Percentiles rank a stretch among this genome's conserved stretches.
Evolutionary conservation across 768 basidiomycete species (phyloP).

Genomic region (Tricholoma flavovirens): DNA sequence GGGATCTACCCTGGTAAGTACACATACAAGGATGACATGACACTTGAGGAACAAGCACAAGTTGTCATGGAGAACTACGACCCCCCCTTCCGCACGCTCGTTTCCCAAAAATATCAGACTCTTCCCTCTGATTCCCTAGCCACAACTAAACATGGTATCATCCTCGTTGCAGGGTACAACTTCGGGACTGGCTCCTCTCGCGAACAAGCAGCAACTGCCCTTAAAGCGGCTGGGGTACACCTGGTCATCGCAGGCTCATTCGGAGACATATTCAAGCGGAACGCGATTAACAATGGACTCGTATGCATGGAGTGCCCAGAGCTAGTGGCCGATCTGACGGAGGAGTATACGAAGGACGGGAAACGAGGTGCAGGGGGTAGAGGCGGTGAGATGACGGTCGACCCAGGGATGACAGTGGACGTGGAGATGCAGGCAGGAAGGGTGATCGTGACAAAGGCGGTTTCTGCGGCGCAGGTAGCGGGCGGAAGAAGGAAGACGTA

Average conservation of each 20-base stretch:
- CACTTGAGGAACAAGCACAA: constrained; percentile 87
- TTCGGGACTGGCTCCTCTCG: constrained; percentile 98
- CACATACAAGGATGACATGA: constrained; percentile 99
- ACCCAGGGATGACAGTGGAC: constrained; percentile 57
- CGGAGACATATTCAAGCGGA: constrained; percentile 98
- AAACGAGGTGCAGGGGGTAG: constrained; percentile 72
- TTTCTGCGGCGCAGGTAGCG: constrained; percentile 13
- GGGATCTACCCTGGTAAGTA: constrained; percentile 99
- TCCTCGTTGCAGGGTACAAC: constrained; percentile 93
- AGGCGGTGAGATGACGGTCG: constrained; percentile 80
- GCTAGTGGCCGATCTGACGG: constrained; percentile 80
- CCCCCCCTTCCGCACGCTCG: constrained; percentile 70
- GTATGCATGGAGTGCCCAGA: constrained; percentile 93
- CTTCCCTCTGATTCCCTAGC: constrained; percentile 16
- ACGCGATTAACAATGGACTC: constrained; percentile 97
- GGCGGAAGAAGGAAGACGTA: constrained; percentile 52
- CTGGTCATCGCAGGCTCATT: constrained; percentile 97
- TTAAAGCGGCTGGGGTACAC: constrained; percentile 89
- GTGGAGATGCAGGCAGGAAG: constrained; percentile 68
- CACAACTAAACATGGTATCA: constrained; percentile 50
- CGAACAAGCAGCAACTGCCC: constrained; percentile 97
- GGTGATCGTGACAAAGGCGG: constrained; percentile 45
- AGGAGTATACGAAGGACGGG: constrained; percentile 65
- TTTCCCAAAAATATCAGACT: constrained; percentile 42
- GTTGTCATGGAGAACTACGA: constrained; percentile 99